Base-by-base conservation (phyloP, 83 land plant species). In the Picea engelmannii region DNA sequence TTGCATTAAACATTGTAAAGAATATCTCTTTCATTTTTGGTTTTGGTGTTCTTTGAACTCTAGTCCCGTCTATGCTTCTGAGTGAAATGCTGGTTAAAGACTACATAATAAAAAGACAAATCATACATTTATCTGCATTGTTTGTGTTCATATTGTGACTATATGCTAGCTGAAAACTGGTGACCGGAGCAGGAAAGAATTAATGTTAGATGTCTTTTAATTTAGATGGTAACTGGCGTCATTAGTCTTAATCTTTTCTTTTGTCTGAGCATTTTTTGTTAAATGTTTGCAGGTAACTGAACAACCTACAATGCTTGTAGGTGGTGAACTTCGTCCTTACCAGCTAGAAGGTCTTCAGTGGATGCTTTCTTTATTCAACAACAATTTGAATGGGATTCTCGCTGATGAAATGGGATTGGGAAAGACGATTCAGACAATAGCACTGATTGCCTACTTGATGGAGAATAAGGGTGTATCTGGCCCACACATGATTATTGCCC, bases 401-500 rank as follows among this genome's bases (percentile, higher is more conserved):
- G 99, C 99, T 49, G 99, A 97, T 94, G 99, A 97, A 84, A 97
- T 97, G 99, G 99, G 99, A 5, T 78, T 97, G 81, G 99, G 99
- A 49, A 97, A 97, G 82, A 97, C 99, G 59, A 97, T 97, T 31
- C 99, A 97, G 61, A 94, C 99, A 11, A 97, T 97, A 49, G 88
- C 99, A 60, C 78, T 97, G 40, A 83, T 97, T 67, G 98, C 99
- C 4, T 97, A 97, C 78, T 87, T 97, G 75, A 84, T 97, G 85
- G 99, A 97, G 79, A 92, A 95, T 80, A 97, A 97, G 79, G 94
- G 90, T 44, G 91, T 97, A 9, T 88, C 85, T 55, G 99, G 99
- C 1, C 99, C 99, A 2, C 97, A 97, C 80, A 82, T 97, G 80
- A 96, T 97, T 81, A 89, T 97, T 44, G 99, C 99, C 71, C 99